These are phyloP conservation scores for Exophiala bonariae DNA, from an alignment of 2,329 filamentous ascomycete species.

Conservation along the genomic window DNA sequence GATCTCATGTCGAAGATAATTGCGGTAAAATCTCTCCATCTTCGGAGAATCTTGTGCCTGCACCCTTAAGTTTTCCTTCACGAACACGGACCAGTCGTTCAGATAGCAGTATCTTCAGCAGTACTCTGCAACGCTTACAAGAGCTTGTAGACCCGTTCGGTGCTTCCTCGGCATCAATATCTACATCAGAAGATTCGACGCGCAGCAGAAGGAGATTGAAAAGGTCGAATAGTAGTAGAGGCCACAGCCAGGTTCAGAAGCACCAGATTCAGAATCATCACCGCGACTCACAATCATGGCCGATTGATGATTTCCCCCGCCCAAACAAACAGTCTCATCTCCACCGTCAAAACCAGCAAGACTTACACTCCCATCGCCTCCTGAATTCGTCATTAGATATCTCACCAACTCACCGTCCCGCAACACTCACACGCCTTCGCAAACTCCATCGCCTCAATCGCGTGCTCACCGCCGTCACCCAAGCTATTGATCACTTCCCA, in stretches of 20 bases:
- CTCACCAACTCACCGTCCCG: slow-evolving; percentile 10
- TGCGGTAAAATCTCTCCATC: not conserved
- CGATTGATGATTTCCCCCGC: not conserved
- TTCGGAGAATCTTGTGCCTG: slow-evolving; percentile 6
- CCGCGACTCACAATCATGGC: not conserved
- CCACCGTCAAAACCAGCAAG: not conserved
- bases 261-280: too few relatives aligned
- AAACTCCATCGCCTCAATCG: slow-evolving; percentile 11
- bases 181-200: too few relatives aligned
- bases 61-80: slow-evolving; percentile 4
- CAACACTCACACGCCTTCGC: slow-evolving; percentile 13
- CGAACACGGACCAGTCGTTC: slow-evolving; percentile 7
- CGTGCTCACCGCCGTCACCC: slow-evolving; percentile 14
- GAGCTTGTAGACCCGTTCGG: slow-evolving; percentile 17
- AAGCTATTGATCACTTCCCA: slow-evolving; percentile 20
- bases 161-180: not conserved
- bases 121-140: not conserved
- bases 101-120: slow-evolving; percentile 9
- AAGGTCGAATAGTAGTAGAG: too few relatives aligned
- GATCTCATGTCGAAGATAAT: not conserved
- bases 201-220: not conserved
- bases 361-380: not conserved
- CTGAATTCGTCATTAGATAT: not conserved
- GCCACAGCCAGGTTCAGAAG: too few relatives aligned
- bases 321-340: not conserved